Evolutionary conservation across 345 rosid genomes (phyloP), one percentile per base, ranked within the genome.

Genomic region (Noccaea caerulescens): DNA sequence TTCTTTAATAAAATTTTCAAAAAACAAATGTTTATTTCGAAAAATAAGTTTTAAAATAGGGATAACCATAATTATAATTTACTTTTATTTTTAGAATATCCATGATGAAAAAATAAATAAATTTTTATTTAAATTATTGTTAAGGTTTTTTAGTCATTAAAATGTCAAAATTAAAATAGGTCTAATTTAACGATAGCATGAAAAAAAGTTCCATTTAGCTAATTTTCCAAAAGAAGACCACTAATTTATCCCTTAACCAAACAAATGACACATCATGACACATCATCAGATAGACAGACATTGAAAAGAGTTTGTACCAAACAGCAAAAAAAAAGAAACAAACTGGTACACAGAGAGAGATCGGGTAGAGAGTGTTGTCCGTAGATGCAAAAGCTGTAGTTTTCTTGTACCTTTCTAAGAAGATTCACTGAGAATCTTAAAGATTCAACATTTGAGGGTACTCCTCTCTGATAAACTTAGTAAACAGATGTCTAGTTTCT

Each of bases 401-500:
- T 30, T 14, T n/a, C 33, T 9, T 18, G 62, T 59, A 46, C 39
- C 4, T 14, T 57, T 62, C 8, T 49, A 45, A 54, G 71, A 63
- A 76, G n/a, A 32, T 47, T 54, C 60, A 45, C 46, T 56, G 20
- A 41, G 55, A 55, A 55, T 32, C 56, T 47, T 56, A 18, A 69
- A 69, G 76, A 41, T 69, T 76, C 75, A 63, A 69, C 75, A 54
- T 49, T 76, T 69, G 23, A 34, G 43, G 59, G 65, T 76, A 52
- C 73, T 37, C 4, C 60, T 44, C 30, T 61, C 37, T 37, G 42
- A n/a, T 44, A 49, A 38, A 46, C 58, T 50, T 36, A 33, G 42
- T 20, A 11, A 7, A 46, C 27, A 54, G 54, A 42, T 60, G 8
- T 52, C 13, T 43, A 37, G 72, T 74, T 74, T 74, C 70, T 68